These are phyloP conservation scores for Suhomyces taliae DNA, from an alignment of 1,139 yeast genomes.

Conservation along the genomic window DNA sequence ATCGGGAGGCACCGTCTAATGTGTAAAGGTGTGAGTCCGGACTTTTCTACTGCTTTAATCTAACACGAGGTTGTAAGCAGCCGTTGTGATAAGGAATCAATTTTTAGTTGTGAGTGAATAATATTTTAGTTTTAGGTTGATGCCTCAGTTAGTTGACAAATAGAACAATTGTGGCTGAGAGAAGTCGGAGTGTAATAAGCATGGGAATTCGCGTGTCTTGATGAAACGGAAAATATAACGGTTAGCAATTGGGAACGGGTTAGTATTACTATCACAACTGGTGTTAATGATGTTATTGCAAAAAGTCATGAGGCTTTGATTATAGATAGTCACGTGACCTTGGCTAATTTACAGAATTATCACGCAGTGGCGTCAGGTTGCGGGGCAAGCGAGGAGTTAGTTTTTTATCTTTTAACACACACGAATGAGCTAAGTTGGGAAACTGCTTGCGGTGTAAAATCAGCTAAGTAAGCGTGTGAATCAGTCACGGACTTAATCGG, in stretches of 20 bases:
- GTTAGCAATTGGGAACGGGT: no score
- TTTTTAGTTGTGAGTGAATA: no score
- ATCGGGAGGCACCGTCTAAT: background rate
- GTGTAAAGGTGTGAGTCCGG: background rate
- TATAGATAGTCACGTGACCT: constrained; percentile 15
- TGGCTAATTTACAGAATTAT: constrained; percentile 8
- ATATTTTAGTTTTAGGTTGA: background rate
- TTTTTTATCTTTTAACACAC: background rate
- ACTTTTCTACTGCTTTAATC: background rate
- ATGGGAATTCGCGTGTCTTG: background rate
- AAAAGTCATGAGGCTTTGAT: constrained; percentile 2
- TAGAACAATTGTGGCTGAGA: background rate
- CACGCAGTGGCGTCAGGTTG: constrained; percentile 1
- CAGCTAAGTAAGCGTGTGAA: no score
- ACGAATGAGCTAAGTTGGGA: no score
- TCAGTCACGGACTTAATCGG: no score
- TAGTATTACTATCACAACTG: background rate
- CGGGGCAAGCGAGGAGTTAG: background rate
- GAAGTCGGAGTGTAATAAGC: background rate
- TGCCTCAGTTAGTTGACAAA: background rate
- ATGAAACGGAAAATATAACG: no score
- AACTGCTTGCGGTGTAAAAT: no score
- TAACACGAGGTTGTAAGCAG: background rate
- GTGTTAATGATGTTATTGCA: background rate
- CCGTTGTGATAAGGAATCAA: background rate